A percentile compares a stretch with the other conserved stretches of the same genome.
phyloP scores from a whole-genome alignment of 2,329 filamentous ascomycete species.

The Pleochaeta shiraiana region DNA sequence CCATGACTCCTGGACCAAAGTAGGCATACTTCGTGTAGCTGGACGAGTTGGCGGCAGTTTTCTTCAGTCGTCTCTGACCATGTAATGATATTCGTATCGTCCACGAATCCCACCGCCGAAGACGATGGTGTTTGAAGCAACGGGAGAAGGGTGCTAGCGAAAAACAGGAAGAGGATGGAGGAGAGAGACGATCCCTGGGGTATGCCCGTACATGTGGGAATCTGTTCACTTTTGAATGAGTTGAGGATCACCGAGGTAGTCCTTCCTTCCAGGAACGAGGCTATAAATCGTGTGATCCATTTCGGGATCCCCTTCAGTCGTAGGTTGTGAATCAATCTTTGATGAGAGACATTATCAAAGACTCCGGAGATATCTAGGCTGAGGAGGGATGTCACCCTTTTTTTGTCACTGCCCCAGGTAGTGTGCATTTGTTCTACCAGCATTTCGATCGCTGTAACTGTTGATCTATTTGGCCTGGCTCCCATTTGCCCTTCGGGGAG shows the following conservation, averaged over 20 bases:
- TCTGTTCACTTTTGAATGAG: background rate
- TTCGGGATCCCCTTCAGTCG: background rate
- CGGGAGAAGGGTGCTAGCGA: background rate
- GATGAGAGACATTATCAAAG: background rate
- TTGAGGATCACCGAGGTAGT: background rate
- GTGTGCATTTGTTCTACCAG: background rate
- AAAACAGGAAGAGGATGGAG: background rate
- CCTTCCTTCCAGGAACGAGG: background rate
- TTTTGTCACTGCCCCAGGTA: background rate
- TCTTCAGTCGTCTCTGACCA: background rate
- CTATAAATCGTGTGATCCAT: background rate
- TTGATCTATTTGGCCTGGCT: background rate
- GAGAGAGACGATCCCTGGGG: background rate
- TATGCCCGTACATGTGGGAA: background rate
- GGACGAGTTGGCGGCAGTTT: background rate
- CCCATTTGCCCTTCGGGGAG: background rate
- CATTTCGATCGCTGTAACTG: background rate
- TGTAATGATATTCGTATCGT: background rate
- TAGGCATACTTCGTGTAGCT: background rate
- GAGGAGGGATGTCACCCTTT: background rate
- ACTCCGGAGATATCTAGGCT: background rate
- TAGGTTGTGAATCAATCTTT: background rate
- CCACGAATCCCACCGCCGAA: background rate
- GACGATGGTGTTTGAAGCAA: background rate
- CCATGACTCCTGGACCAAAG: background rate